Evolutionary conservation across 345 rosid species (phyloP), one percentile per base, ranked within the genome.

Genomic region (Hibiscus trionum): DNA sequence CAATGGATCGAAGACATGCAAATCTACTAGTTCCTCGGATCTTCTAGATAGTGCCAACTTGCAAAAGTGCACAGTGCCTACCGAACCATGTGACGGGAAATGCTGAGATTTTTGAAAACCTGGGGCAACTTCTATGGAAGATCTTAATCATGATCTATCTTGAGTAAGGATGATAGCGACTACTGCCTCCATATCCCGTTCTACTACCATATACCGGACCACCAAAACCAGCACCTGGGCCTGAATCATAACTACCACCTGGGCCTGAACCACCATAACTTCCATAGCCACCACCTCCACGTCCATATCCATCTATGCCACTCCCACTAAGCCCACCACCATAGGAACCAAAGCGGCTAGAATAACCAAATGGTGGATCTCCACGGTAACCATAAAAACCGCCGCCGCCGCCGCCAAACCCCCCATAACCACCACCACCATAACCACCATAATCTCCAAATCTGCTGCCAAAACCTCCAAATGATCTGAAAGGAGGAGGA

Each of bases 121-220:
- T 68, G 57, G 26, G 80, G 62, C 61, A 70, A 73, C 80, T 69
- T 73, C 74, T 69, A 78, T 35, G 71, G 68, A 47, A 16, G 61
- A 73, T 50, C 53, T 67, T 77, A 77, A 65, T 59, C 76, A 52
- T 1, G n/a, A 46, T 73, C 77, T 78, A 78, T 53, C 80, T 78
- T 64, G 77, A 59, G 26, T 78, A 74, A 61, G 77, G 81, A 78
- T 74, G 81, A 31, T 74, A 70, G 4, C 81, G 75, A 59, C 77
- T 78, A 74, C 75, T 52, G 70, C 80, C 65, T 44, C 77, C 69
- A 1, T 70, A 74, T 37, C 81, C 75, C n/a, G 77, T 27, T 63
- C 75, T 74, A 65, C 63, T 66, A 74, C 75, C 75, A 70, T 74
- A 78, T 7, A 59, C 72, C 4, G 68, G 15, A 14, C 75, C 77